Evolutionary conservation across 1,139 yeast species (phyloP), one percentile per base, ranked within the genome.

Genomic region (Geotrichum citri-aurantii): DNA sequence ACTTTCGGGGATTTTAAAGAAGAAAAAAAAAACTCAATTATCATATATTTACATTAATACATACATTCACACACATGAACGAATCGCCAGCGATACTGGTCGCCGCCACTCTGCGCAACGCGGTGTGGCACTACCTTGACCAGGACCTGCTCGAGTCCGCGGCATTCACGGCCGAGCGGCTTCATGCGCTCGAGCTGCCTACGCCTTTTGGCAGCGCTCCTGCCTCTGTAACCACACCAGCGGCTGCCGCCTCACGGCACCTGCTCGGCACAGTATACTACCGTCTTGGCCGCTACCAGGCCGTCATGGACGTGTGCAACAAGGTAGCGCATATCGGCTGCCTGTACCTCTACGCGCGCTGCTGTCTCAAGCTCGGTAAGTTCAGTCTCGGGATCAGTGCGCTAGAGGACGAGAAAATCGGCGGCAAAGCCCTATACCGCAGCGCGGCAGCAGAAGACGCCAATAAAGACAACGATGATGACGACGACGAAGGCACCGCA

Each of bases 91-190:
- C 19, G 19, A 37, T 3, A 5, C 40, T 55, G 23, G 61, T 50
- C 27, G 53, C 53, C 7, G 46, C 52, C 29, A 49, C 56, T 19
- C 62, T 69, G 42, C 58, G 67, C 50, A 65, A 67, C 54, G 59
- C 64, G 10, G 78, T 87, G 23, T 75, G 88, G 70, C 88, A 88
- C 66, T 81, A 88, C 17, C 71, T 90, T 49, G 96, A 90, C 67
- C 81, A 81, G 61, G 89, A 85, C 68, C 79, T 88, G 66, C 76
- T 82, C 57, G 73, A 77, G 24, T 86, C 88, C 56, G 96, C 96
- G 2, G 90, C 85, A 69, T 88, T 90, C 74, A 88, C 93, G 12
- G 81, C 88, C 42, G 96, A 90, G 67, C 77, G 95, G 63, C 75
- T 89, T 37, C 68, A 86, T 29, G 90, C 93, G 1, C 75, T 76